These are phyloP conservation scores for Globisporangium abappressorium DNA, from an alignment of 352 stramenopile genomes.

Conservation along the genomic window DNA sequence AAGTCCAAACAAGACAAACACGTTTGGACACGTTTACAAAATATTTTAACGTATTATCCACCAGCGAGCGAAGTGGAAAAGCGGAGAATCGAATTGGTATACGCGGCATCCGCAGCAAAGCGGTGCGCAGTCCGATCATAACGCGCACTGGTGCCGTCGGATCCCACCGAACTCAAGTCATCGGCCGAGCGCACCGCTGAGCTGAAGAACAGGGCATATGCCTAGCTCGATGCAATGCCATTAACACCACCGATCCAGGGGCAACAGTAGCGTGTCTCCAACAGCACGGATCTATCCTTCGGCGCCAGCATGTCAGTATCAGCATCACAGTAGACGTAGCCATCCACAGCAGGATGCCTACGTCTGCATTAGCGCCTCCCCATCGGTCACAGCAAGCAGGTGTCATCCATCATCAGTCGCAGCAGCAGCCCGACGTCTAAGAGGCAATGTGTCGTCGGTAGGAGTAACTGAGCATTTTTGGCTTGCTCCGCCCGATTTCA, in stretches of 20 bases:
- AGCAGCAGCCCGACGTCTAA: background rate
- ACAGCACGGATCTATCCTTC: background rate
- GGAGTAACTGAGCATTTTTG: background rate
- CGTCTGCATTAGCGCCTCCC: background rate
- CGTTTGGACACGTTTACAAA: no score
- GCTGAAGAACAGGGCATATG: no score
- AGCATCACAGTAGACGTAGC: background rate
- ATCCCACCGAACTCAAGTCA: no score
- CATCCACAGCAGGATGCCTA: background rate
- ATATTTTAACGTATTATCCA: no score
- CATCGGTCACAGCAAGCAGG: background rate
- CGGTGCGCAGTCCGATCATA: no score
- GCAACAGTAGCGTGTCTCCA: background rate
- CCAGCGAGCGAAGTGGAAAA: no score
- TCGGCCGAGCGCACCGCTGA: no score
- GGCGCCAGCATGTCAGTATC: background rate
- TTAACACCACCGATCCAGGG: background rate
- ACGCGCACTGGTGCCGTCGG: no score
- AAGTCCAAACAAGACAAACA: no score
- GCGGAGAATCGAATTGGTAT: no score
- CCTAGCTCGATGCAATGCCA: background rate
- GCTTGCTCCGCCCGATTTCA: background rate
- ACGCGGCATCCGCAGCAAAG: no score
- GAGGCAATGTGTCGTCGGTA: background rate
- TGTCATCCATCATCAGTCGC: background rate